Evolutionary conservation across 2,329 filamentous ascomycete genomes (phyloP), one percentile per base, ranked within the genome.

Genomic region (Dactylellina drechsleri): DNA sequence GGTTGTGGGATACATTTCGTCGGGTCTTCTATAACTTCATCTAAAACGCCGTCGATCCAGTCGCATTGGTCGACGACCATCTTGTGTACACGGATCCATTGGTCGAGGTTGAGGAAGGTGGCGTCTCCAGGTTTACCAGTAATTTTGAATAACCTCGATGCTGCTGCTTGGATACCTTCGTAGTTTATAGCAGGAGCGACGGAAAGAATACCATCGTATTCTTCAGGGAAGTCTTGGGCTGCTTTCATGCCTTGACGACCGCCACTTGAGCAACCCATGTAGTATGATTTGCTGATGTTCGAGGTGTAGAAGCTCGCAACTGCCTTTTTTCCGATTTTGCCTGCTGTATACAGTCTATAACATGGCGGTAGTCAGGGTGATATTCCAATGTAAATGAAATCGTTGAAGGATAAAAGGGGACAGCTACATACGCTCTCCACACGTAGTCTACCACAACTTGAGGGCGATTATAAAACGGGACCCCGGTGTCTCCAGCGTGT

Each of bases 41-140:
- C 85, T 8, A 80, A 78, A 12, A 83, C 82, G 16, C 84, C 84
- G 76, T 87, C 85, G 5, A 85, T 79, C 2, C 78, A 77, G 76
- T 87, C 85, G 78, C 85, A 87, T 78, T 86, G 85, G 8, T 81
- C 80, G 36, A 86, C 45, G 15, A 83, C 81, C 72, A 82, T 82
- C 0, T 80, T 57, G 50, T 82, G 80, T 5, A 82, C 80, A 2
- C 81, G 62, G 2, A 74, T 75, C 80, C 81, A 83, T 60, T 80
- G 76, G 1, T 77, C 77, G 4, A 77, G 57, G 0, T 79, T 78
- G 2, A 83, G 77, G 20, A 49, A 45, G 10, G 58, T 68, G 5
- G 71, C 43, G 7, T 45, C 23, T 10, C 64, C 71, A 13, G 64
- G 52, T 5, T 20, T 5, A 3, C 82, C 82, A 16, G 81, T 77